Conservation (phyloP, 208 protist genomes). For the Leishmania turanica region DNA sequence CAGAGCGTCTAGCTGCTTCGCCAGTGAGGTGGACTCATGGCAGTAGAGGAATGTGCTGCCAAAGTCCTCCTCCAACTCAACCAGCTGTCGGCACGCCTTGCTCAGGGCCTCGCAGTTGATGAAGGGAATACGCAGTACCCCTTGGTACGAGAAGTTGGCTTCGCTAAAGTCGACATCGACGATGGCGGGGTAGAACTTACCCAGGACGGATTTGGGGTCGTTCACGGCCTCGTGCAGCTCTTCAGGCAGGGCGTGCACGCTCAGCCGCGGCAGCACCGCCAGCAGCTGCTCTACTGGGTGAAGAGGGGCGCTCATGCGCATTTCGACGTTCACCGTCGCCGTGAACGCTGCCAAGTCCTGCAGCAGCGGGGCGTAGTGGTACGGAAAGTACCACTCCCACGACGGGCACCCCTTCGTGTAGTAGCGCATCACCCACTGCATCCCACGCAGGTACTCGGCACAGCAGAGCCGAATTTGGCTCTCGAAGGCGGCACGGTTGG, state of each 20-base stretch:
- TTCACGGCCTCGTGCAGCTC: conserved; percentile 91
- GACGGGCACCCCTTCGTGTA: conserved; percentile 98
- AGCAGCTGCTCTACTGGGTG: conserved; percentile 98
- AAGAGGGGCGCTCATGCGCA: conserved; percentile 88
- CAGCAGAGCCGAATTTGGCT: conserved; percentile 67
- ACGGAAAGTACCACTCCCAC: conserved; percentile 99
- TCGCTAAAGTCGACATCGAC: conserved; percentile 98
- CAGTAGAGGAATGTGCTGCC: conserved; percentile 79
- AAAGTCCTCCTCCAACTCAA: conserved; percentile 74
- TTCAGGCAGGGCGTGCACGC: conserved; percentile 91
- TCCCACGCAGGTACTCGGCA: conserved; percentile 95
- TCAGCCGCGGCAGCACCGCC: conserved; percentile 94
- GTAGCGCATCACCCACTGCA: conserved; percentile 99
- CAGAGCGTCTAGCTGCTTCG: conserved; percentile 41
- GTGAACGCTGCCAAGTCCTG: conserved; percentile 79
- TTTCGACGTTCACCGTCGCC: conserved; percentile 61
- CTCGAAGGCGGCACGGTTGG: conserved; percentile 64
- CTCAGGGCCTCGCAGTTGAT: conserved; percentile 71
- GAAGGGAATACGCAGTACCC: conserved; percentile 88
- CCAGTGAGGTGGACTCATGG: conserved; percentile 51
- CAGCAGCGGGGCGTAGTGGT: conserved; percentile 98
- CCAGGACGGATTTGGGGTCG: conserved; percentile 92
- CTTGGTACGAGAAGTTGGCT: conserved; percentile 94
- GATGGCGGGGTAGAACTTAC: conserved; percentile 97
- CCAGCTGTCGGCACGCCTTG: conserved; percentile 58